A percentile compares a stretch with the other conserved stretches of the same genome.
phyloP scores from a whole-genome alignment of 495 filamentous ascomycete genomes.

The Daldinia vernicosa region DNA sequence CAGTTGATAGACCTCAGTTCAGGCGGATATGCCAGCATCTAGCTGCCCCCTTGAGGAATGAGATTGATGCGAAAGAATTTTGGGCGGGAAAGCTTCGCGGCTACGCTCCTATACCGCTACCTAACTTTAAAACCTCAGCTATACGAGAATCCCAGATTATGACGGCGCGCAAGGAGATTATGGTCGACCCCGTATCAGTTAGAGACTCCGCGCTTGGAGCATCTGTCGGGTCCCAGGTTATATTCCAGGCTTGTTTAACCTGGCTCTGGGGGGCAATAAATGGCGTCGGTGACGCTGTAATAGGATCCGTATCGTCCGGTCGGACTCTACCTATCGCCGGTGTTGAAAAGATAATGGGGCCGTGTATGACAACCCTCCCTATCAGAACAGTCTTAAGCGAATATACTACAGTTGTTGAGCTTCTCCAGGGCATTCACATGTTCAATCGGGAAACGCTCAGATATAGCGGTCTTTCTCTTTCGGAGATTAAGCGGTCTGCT shows the following conservation, averaged over 20 bases:
- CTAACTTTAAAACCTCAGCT: constrained; percentile 49
- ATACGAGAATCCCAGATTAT: constrained; percentile 12
- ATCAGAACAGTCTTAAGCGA: constrained; percentile 64
- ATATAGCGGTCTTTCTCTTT: constrained; percentile 66
- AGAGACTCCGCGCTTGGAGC: constrained; percentile 27
- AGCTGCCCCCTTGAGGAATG: not conserved
- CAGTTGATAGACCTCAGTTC: constrained; percentile 61
- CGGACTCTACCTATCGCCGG: constrained; percentile 69
- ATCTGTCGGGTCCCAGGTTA: constrained; percentile 60
- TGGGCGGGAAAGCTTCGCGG: constrained; percentile 65
- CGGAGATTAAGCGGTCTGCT: constrained; percentile 69
- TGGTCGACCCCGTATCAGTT: constrained; percentile 29
- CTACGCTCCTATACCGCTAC: constrained; percentile 51
- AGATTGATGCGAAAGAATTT: constrained; percentile 53
- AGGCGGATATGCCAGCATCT: constrained; percentile 49
- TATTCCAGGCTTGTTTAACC: constrained; percentile 76
- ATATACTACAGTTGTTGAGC: constrained; percentile 60
- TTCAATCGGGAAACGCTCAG: constrained; percentile 68
- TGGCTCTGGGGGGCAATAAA: constrained; percentile 70
- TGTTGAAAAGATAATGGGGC: constrained; percentile 76
- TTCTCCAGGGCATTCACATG: constrained; percentile 67
- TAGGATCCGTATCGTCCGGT: constrained; percentile 81
- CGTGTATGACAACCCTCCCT: constrained; percentile 75
- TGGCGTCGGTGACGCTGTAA: constrained; percentile 71
- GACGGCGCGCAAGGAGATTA: constrained; percentile 33